Base-by-base conservation (phyloP, 768 basidiomycete genomes). In the Dentipellis fragilis region DNA sequence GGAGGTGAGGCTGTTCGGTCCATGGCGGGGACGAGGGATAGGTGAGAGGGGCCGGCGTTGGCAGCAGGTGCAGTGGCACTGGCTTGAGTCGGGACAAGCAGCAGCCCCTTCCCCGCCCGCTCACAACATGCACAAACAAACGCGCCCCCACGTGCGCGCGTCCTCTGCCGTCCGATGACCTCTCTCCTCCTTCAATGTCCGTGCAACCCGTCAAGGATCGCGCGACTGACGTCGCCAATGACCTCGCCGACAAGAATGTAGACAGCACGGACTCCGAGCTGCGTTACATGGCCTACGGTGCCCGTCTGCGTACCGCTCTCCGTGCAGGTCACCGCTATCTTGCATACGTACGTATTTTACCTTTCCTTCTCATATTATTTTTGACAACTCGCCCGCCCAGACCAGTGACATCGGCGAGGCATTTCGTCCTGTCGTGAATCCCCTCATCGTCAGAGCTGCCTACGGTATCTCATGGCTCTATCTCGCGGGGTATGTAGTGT, bases 391-490 rank as follows among this genome's bases (percentile, higher is more conserved):
- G 21, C 57, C 36, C 51, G 52, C 22, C 16, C 38, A 87, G 85
- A 88, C 86, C 45, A 87, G 86, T 70, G 88, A 89, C 64, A 72
- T 90, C 22, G 89, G 89, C 48, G 89, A 91, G 69, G 85, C 88
- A 1, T 90, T 91, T 66, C 75, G 89, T 10, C 88, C 89, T 1
- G 79, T 91, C 37, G 84, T 89, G 3, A 79, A 80, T 38, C 84
- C 89, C 1, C 76, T 76, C 66, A 58, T 86, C 14, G 88, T 93
- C 11, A 80, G 79, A 3, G 85, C 85, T 37, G 86, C 85, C 10
- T 93, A 93, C 65, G 89, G 86, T 12, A 69, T 91, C 52, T 88
- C 86, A 0, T 90, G 89, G 88, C 63, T 86, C 49, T 93, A 93
- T 69, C 78, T 92, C 45, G 74, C 75, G 14, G 87, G 85, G 75